Evolutionary conservation across 495 filamentous ascomycete species (phyloP).

Genomic region (Lasiosphaeris hirsuta): DNA sequence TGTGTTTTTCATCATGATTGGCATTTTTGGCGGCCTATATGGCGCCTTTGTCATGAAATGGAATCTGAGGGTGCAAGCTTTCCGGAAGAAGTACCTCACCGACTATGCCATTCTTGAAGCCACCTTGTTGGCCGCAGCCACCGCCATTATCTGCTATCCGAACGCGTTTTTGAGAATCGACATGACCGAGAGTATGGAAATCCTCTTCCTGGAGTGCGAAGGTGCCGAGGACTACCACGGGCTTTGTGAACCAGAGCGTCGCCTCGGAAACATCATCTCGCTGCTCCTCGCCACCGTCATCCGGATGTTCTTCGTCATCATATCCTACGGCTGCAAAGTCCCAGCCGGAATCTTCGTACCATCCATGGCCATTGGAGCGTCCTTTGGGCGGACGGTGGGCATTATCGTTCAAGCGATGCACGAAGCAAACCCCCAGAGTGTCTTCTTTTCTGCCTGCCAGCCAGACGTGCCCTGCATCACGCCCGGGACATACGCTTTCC

Average conservation of each 20-base stretch:
- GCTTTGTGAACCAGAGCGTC: slow-evolving; percentile 75
- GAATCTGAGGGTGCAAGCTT: slow-evolving; percentile 88
- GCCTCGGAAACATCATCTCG: slow-evolving; percentile 77
- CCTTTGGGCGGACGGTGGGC: slow-evolving; percentile 89
- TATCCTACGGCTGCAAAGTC: slow-evolving; percentile 97
- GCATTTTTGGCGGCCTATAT: slow-evolving; percentile 91
- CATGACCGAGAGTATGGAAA: slow-evolving; percentile 99
- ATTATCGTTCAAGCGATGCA: slow-evolving; percentile 90
- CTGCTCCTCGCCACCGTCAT: slow-evolving; percentile 77
- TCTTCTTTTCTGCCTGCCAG: slow-evolving; percentile 82
- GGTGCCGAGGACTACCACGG: slow-evolving; percentile 88
- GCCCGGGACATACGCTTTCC: slow-evolving; percentile 91
- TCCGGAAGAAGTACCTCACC: slow-evolving; percentile 89
- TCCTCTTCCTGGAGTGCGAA: slow-evolving; percentile 92
- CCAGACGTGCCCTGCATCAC: slow-evolving; percentile 96
- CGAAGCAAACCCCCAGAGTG: slow-evolving; percentile 73
- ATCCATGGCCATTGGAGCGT: slow-evolving; percentile 95
- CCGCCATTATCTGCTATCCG: slow-evolving; percentile 89
- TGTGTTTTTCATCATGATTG: slow-evolving; percentile 86
- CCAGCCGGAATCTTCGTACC: slow-evolving; percentile 97
- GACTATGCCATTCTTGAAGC: slow-evolving; percentile 87
- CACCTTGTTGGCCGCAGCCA: slow-evolving; percentile 74
- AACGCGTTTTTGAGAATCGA: slow-evolving; percentile 96
- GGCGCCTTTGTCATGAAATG: slow-evolving; percentile 98
- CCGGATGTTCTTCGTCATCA: slow-evolving; percentile 82